phyloP scores from a whole-genome alignment of 75 land plant species.

The Ceratopteris richardii region DNA sequence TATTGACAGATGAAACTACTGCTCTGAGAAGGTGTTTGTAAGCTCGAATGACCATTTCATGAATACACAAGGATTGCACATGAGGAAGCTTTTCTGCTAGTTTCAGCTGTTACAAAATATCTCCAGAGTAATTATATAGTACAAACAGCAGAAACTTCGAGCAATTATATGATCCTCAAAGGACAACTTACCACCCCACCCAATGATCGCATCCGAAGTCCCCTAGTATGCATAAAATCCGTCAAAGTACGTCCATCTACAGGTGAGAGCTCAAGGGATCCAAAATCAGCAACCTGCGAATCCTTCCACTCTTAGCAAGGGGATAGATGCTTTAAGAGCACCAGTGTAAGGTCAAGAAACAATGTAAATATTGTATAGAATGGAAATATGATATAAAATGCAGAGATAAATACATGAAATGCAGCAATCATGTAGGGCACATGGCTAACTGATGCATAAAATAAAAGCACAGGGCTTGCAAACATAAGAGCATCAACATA shows the following conservation, averaged over 20 bases:
- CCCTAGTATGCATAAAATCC: slow-evolving; percentile 94
- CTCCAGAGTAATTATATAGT: too few relatives aligned
- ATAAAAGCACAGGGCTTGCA: too few relatives aligned
- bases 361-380: too few relatives aligned
- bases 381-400: too few relatives aligned
- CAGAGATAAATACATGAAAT: too few relatives aligned
- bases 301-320: too few relatives aligned
- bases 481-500: slow-evolving; percentile 1
- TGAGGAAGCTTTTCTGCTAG: slow-evolving; percentile 84
- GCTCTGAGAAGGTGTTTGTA: slow-evolving; percentile 81
- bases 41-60: slow-evolving; percentile 92
- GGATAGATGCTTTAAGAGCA: too few relatives aligned
- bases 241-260: slow-evolving; percentile 92
- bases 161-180: too few relatives aligned
- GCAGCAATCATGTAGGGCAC: too few relatives aligned
- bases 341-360: too few relatives aligned
- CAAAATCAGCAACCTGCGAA: slow-evolving; percentile 85
- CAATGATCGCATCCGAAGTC: slow-evolving; percentile 77
- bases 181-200: slow-evolving; percentile 61
- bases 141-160: too few relatives aligned
- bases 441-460: too few relatives aligned
- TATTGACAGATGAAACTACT: slow-evolving; percentile 44
- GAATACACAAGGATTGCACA: slow-evolving; percentile 82
- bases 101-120: slow-evolving; percentile 41
- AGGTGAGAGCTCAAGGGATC: slow-evolving; percentile 87